Percentiles rank a stretch among this genome's conserved stretches.
These are phyloP conservation scores for Komagataella mondaviorum DNA, from an alignment of 805 yeast species.

Conservation along the genomic window DNA sequence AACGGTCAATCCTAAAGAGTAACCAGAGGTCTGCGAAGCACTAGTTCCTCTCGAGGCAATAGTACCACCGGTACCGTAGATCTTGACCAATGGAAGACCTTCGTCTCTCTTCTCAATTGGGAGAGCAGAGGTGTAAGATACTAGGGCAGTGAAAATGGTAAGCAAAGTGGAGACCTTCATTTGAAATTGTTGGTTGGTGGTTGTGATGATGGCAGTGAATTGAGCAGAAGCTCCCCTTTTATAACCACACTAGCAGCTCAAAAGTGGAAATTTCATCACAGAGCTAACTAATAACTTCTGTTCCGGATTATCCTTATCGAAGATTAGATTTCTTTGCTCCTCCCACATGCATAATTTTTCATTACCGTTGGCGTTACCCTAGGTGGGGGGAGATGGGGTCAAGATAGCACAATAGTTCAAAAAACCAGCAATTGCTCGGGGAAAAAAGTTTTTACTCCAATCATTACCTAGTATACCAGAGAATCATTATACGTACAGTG, in stretches of 20 bases:
- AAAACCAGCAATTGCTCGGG: no score
- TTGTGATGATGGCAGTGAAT: background rate
- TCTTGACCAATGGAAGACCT: constrained; percentile 24
- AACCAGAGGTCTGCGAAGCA: constrained; percentile 38
- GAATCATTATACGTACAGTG: no score
- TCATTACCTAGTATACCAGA: no score
- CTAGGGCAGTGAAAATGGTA: background rate
- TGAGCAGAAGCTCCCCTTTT: background rate
- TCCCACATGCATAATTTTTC: background rate
- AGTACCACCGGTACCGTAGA: constrained; percentile 47
- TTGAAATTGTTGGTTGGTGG: background rate
- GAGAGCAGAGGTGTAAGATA: background rate
- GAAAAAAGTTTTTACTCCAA: no score
- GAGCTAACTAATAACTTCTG: background rate
- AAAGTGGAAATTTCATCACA: background rate
- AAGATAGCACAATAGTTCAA: no score
- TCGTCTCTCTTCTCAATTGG: background rate
- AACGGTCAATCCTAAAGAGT: constrained; percentile 34
- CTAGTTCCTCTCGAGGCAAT: constrained; percentile 39
- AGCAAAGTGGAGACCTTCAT: background rate
- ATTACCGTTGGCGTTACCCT: background rate
- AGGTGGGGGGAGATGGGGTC: background rate
- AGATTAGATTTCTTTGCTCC: background rate
- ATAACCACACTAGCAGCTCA: background rate
- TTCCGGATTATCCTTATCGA: background rate